Base-by-base conservation (phyloP, 2,329 filamentous ascomycete genomes). In the Botrytis paeoniae region DNA sequence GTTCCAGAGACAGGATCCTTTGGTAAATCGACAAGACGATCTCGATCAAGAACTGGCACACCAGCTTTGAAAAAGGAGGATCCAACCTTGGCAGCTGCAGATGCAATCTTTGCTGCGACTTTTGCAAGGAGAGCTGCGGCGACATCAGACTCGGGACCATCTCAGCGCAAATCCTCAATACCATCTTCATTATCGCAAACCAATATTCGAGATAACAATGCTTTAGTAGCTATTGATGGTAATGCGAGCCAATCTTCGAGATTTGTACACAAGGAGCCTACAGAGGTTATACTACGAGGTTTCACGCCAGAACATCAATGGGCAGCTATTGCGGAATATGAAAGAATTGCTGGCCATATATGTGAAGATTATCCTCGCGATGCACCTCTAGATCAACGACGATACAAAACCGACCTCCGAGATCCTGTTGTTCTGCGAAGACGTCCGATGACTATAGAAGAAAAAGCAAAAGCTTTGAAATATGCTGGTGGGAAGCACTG, bases 341-440 rank as follows among this genome's bases (percentile, higher is more conserved):
- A 98, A 84, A 89, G 91, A 74, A 90, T 97, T 60, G 95, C 93
- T 10, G 95, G 95, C 39, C 85, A 89, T 75, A 93, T 98, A 80
- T 95, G 95, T 82, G 95, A 98, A 83, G 95, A 98, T 83, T 98
- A 98, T 82, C 90, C 94, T 14, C 91, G 95, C 75, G 91, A 93
- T 76, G 92, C 95, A n/a, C 92, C 93, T 4, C 86, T 89, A 72
- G 87, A 90, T 75, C 88, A 89, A 79, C 86, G 87, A 73, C 87
- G 92, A 73, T 95, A 92, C 84, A 92, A 93, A 80, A 88, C 91
- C 1, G 89, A 95, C 77, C 88, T 93, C 75, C 88, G 92, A 75
- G 91, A 94, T 78, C 89, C 92, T 69, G 90, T 92, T 16, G 88
- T 92, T 14, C 90, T 91, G 65, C 89, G 90, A 73, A 87, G 88